These are phyloP conservation scores for Globisporangium paddicum DNA, from an alignment of 352 stramenopile species.

Conservation along the genomic window DNA sequence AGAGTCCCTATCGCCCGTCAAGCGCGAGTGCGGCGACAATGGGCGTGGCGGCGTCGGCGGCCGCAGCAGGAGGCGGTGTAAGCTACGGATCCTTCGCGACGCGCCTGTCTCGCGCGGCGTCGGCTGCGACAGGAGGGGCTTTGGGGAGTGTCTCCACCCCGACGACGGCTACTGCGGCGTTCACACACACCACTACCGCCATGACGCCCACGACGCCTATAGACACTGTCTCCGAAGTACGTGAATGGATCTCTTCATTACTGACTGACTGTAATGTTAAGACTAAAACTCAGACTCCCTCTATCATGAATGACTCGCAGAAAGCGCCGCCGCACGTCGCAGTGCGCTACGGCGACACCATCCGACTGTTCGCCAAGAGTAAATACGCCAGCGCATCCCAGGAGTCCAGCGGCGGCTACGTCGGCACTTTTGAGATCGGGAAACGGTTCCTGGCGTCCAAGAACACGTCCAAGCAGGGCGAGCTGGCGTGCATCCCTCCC, in stretches of 20 bases:
- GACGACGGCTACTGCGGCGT: background rate
- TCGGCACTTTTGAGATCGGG: conserved; percentile 64
- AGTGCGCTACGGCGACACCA: conserved; percentile 62
- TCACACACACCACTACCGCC: background rate
- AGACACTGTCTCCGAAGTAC: conserved; percentile 15
- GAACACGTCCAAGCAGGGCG: conserved; percentile 57
- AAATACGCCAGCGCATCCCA: conserved; percentile 30
- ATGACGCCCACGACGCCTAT: background rate
- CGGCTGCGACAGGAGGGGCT: conserved; percentile 2
- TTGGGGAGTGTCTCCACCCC: background rate
- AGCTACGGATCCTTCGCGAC: conserved; percentile 14
- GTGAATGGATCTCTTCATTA: background rate
- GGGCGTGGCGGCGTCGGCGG: conserved; percentile 2
- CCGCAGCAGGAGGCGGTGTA: conserved; percentile 1
- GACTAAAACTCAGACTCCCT: too few species aligned
- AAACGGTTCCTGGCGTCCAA: conserved; percentile 58
- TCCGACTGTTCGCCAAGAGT: conserved; percentile 61
- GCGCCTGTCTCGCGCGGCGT: conserved; percentile 11
- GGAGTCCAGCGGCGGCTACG: conserved; percentile 44
- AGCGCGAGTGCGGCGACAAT: background rate
- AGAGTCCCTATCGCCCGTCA: background rate
- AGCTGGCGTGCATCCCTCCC: conserved; percentile 60
- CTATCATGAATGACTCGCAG: too few species aligned
- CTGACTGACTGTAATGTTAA: background rate
- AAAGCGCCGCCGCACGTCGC: conserved; percentile 56